These are phyloP conservation scores for Scutellaria barbata DNA, from an alignment of 257 asterid species.

Conservation along the genomic window DNA sequence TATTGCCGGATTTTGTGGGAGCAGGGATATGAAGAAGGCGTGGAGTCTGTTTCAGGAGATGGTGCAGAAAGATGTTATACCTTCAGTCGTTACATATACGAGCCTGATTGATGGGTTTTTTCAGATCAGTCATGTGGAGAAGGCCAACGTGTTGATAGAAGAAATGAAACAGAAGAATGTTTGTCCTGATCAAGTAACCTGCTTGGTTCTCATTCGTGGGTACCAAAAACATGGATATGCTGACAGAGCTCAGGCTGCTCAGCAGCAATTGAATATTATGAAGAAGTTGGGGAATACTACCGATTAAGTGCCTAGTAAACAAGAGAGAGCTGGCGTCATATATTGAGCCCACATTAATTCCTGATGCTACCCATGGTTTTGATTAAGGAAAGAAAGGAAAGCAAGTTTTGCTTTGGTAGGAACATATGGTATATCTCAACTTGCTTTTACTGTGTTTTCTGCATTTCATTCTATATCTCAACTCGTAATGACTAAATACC, in stretches of 20 bases:
- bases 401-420: not conserved
- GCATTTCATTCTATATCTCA: not conserved
- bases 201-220: constrained; percentile 50
- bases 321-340: not conserved
- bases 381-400: no score
- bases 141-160: constrained; percentile 38
- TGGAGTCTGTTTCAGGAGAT: no score
- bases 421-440: constrained; percentile 13
- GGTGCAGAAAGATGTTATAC: no score
- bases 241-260: constrained; percentile 47
- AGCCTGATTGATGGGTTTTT: constrained; percentile 60
- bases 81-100: constrained; percentile 33
- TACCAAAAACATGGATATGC: constrained; percentile 42
- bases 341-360: not conserved
- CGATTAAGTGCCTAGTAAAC: constrained; percentile 37
- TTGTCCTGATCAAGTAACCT: constrained; percentile 49
- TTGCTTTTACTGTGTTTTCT: not conserved
- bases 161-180: constrained; percentile 47
- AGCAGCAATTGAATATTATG: constrained; percentile 40
- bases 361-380: no score
- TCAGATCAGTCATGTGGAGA: constrained; percentile 42
- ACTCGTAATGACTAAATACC: no score
- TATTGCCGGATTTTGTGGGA: no score
- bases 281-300: constrained; percentile 41
- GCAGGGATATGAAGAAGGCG: no score